These are phyloP conservation scores for Arthroderma sp. DNA, from an alignment of 2,329 filamentous ascomycete species.

Conservation along the genomic window DNA sequence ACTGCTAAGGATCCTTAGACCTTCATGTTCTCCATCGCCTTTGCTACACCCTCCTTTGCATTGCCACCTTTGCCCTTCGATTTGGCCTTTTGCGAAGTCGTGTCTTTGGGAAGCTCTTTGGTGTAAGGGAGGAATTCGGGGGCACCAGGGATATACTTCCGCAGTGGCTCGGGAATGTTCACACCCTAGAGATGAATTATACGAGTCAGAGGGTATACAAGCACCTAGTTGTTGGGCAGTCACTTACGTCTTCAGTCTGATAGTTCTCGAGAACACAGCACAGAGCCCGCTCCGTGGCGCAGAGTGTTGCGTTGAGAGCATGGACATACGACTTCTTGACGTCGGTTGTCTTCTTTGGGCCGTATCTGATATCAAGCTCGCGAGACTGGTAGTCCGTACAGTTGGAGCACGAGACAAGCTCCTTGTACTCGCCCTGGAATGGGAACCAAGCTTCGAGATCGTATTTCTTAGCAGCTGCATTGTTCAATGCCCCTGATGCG, in stretches of 20 bases:
- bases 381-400: slow-evolving; percentile 96
- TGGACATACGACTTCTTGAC: slow-evolving; percentile 89
- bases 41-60: slow-evolving; percentile 22
- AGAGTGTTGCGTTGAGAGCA: slow-evolving; percentile 77
- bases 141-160: slow-evolving; percentile 79
- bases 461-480: slow-evolving; percentile 79
- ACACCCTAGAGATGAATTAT: slow-evolving; percentile 43
- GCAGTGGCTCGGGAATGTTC: slow-evolving; percentile 65
- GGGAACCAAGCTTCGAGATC: slow-evolving; percentile 96
- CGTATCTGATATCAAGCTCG: slow-evolving; percentile 83
- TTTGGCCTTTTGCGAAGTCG: slow-evolving; percentile 47
- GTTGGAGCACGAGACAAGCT: slow-evolving; percentile 93
- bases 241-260: slow-evolving; percentile 66
- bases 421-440: slow-evolving; percentile 95
- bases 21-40: slow-evolving; percentile 30
- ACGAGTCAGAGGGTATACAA: slow-evolving; percentile 12
- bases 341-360: slow-evolving; percentile 73
- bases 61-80: slow-evolving; percentile 21
- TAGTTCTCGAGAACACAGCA: slow-evolving; percentile 97
- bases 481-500: slow-evolving; percentile 91
- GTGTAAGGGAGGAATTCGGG: slow-evolving; percentile 81
- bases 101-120: slow-evolving; percentile 71
- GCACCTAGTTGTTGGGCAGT: neutral
- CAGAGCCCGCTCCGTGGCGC: slow-evolving; percentile 79
- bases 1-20: slow-evolving; percentile 17